Conservation (phyloP, 805 yeast species). For the Candida orba region DNA sequence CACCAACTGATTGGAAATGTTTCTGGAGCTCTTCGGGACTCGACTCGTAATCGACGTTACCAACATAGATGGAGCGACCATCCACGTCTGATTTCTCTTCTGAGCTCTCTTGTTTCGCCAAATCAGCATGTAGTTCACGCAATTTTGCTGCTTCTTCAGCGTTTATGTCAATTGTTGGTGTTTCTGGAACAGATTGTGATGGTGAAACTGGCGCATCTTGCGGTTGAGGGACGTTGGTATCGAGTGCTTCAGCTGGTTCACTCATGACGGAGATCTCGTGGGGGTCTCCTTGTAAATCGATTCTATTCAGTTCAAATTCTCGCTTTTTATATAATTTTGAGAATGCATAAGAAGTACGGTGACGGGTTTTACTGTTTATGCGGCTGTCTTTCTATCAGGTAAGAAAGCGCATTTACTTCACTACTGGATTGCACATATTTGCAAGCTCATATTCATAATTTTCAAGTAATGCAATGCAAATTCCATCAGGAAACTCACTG, state of each 20-base stretch:
- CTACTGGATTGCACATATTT: too few relatives aligned
- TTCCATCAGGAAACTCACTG: too few relatives aligned
- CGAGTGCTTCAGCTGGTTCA: conserved; percentile 6
- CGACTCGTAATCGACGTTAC: conserved; percentile 75
- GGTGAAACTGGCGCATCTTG: background rate
- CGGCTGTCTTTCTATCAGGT: background rate
- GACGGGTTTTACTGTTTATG: background rate
- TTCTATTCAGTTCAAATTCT: background rate
- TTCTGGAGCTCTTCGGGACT: conserved; percentile 75
- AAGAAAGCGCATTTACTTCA: too few relatives aligned
- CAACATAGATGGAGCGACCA: conserved; percentile 70
- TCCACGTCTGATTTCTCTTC: conserved; percentile 63
- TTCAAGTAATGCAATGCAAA: too few relatives aligned
- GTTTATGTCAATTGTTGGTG: conserved; percentile 4
- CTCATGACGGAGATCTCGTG: conserved; percentile 2
- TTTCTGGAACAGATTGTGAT: background rate
- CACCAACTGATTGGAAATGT: conserved; percentile 63
- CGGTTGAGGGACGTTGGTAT: conserved; percentile 1
- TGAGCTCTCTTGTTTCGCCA: conserved; percentile 34
- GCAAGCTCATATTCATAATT: too few relatives aligned
- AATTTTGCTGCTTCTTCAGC: conserved; percentile 56
- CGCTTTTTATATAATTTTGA: background rate
- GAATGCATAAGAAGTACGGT: background rate
- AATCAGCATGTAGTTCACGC: conserved; percentile 48
- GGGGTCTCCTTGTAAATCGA: background rate